Percentiles rank a stretch among this genome's conserved stretches.
phyloP scores from a whole-genome alignment of 1,139 yeast species.

The Kodamaea suecica region DNA sequence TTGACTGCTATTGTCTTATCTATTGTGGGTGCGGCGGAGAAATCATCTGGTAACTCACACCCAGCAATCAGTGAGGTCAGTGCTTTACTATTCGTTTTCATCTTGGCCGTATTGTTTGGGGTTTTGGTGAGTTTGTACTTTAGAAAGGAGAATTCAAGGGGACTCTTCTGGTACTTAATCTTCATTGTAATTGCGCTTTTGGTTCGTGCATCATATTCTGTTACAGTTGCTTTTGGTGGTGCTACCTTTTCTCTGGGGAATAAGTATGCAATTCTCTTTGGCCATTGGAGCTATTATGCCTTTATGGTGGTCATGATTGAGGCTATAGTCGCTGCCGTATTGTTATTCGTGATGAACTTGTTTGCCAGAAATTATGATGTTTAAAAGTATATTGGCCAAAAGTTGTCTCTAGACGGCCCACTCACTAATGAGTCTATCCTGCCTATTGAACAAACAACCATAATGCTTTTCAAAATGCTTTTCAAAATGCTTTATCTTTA shows the following conservation, averaged over 20 bases:
- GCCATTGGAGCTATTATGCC: conserved; percentile 20
- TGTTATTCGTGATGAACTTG: conserved; percentile 4
- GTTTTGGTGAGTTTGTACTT: conserved; percentile 5
- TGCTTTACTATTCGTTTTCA: conserved; percentile 13
- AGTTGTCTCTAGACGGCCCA: background rate
- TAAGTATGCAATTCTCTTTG: conserved; percentile 16
- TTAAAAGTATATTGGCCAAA: no score
- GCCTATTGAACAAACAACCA: no score
- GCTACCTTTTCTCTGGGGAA: conserved; percentile 13
- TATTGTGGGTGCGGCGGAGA: conserved; percentile 12
- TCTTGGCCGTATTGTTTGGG: conserved; percentile 5
- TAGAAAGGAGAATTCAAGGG: conserved; percentile 1
- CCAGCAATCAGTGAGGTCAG: conserved; percentile 11
- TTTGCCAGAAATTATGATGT: background rate
- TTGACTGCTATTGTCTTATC: conserved; percentile 16
- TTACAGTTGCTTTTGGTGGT: conserved; percentile 16
- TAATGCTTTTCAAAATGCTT: no score
- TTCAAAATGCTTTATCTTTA: no score
- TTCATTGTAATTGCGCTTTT: conserved; percentile 10
- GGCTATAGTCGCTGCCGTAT: conserved; percentile 5
- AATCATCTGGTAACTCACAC: conserved; percentile 2
- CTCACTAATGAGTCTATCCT: background rate
- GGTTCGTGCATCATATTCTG: conserved; percentile 16
- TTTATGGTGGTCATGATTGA: conserved; percentile 16
- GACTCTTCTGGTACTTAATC: conserved; percentile 1